phyloP scores from a whole-genome alignment of 306 rosid species.

The Cucumis hystrix region DNA sequence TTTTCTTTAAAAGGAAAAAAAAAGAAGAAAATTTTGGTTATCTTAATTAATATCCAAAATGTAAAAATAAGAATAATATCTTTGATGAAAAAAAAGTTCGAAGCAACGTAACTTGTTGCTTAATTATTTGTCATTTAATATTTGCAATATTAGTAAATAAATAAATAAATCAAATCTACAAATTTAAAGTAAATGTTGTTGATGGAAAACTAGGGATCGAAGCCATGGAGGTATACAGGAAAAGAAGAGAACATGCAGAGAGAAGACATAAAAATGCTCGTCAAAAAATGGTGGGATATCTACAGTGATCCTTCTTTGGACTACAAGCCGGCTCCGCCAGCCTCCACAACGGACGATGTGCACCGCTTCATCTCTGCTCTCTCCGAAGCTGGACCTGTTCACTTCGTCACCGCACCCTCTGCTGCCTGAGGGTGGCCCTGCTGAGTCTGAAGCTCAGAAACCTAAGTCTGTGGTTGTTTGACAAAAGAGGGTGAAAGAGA shows the following conservation, averaged over 20 bases:
- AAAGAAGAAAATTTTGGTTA: no score
- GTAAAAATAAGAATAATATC: no score
- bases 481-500: neutral
- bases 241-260: constrained; percentile 73
- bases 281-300: constrained; percentile 66
- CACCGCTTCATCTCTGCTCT: constrained; percentile 38
- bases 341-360: neutral
- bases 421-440: constrained; percentile 30
- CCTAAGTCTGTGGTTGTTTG: neutral
- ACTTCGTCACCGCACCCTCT: constrained; percentile 46
- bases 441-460: neutral
- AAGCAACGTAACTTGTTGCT: no score
- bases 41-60: no score
- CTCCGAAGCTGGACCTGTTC: constrained; percentile 31
- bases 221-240: constrained; percentile 84
- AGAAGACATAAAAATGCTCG: constrained; percentile 61
- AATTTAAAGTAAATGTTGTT: no score
- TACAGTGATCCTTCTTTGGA: constrained; percentile 44
- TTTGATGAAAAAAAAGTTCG: no score
- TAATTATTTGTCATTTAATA: no score
- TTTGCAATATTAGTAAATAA: no score
- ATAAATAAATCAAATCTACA: no score
- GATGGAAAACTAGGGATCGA: constrained; percentile 39
- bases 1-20: no score
- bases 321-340: constrained; percentile 10